Base-by-base conservation (phyloP, 2,329 filamentous ascomycete species). In the Hymenoscyphus salicellus region DNA sequence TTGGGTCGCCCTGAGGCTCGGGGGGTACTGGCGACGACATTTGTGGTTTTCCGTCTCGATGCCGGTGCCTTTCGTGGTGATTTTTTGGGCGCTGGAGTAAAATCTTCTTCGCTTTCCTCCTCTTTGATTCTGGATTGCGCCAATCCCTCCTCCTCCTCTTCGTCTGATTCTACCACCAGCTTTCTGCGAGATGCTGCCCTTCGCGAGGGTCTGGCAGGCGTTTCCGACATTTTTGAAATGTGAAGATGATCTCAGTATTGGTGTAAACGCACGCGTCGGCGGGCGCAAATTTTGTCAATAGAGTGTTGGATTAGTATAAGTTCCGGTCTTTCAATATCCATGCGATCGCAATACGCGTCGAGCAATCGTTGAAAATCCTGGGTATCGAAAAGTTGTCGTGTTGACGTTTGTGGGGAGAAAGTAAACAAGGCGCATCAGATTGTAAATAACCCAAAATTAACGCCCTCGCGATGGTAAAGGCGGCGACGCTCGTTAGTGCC, bases 141-240 rank as follows among this genome's bases (percentile, higher is more conserved):
- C 62, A 86, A 81, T 68, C 90, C 86, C 63, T 92, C 86, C 63
- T 92, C 90, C 65, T 96, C 92, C 52, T 94, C 92, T 28, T 86
- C 84, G 23, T 86, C 82, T 8, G 88, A 92, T 69, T 96, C 92
- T 65, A 93, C 80, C 58, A 96, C 83, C 60, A 89, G 86, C 71
- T 88, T 90, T 72, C 89, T 87, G 74, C 92, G 86, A 26, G 89
- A 77, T 55, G 84, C 83, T 59, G 81, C 83, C 63, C 87, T 82
- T 74, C 88, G 82, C 63, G 84, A 83, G 11, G 87, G 83, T 70
- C 88, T 81, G 56, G 82, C 78, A 38, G 81, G 72, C n/a, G 75
- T 73, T 70, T 73, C 73, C 4, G 72, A 73, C 69, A 72, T 72
- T 36, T 63, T 46, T 26, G 23, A 23, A 32, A 43, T 56, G 26